Evolutionary conservation across 768 basidiomycete genomes (phyloP), one percentile per base, ranked within the genome.

Genomic region (Mycena vulgaris): DNA sequence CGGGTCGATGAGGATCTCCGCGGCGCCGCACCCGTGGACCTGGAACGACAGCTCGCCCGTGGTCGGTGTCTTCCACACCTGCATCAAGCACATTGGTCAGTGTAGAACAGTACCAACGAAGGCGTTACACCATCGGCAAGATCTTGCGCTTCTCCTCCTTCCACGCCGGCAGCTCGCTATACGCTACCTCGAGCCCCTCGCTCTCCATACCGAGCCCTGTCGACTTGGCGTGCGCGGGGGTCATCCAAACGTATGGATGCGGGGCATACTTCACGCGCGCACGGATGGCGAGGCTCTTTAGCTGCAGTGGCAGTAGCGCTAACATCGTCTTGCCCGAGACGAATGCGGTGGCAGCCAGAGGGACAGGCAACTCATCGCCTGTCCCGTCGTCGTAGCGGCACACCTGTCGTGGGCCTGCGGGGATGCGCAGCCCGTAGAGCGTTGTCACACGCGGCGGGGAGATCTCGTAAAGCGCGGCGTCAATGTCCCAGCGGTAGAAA

Each of bases 401-500:
- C 3, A 83, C 84, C 84, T 97, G 95, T 25, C 70, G 76, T 14
- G 82, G 75, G 2, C 94, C 95, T 27, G 84, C 70, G 4, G 95
- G 96, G 0, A 96, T 91, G 5, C 75, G 83, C 70, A 96, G 85
- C 1, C 90, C 94, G 74, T 95, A 95, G 25, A 97, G 88, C 0
- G 95, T 94, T 6, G 96, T 97, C 48, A 94, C 95, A 71, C 87
- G 91, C 5, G 95, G 95, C 21, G 93, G 93, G 28, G 89, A 88
- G 16, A 92, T 84, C 63, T 92, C 89, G 77, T 93, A 94, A 35
- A 95, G 81, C 2, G 94, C 94, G 1, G 96, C 95, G 74, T 96
- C 95, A 79, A 96, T 96, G 79, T 97, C 94, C 95, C 95, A 96
- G 59, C 95, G 86, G 80, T 95, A 96, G 86, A 93, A 96, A 40